Evolutionary conservation across 805 yeast genomes (phyloP), one percentile per base, ranked within the genome.

Genomic region (Wickerhamomyces silvicola): DNA sequence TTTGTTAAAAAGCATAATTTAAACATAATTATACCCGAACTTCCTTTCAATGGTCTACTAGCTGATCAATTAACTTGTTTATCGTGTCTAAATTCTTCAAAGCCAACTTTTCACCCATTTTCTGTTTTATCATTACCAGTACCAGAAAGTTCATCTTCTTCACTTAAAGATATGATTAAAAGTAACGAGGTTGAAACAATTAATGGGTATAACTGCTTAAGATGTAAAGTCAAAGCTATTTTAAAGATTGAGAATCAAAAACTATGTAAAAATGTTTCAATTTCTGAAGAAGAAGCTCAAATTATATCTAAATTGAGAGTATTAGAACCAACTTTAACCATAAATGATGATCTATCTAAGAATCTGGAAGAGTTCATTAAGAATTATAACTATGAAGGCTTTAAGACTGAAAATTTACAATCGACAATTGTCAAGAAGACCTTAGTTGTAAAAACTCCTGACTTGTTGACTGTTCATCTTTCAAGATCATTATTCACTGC

Each of bases 401-500:
- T 70, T 29, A 63, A 62, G 23, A 55, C 76, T 2, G 57, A 64
- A 16, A 47, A 56, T 8, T 50, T 83, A 4, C 71, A 73, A 27
- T 72, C 90, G 1, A 72, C 78, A 0, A 85, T 90, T 5, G 71
- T 75, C 20, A 82, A 84, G 49, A 71, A 69, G 39, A 74, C 79
- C 0, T 64, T 67, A 16, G 67, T 86, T 24, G 64, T 74, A 10
- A 67, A 69, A 33, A 72, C 84, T 4, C 97, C 98, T 0, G 66
- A 71, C 33, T 60, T 84, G 6, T 64, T 92, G 30, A 72, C 83
- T 0, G 59, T 90, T n/a, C 97, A 90, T 54, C 58, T 92, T 25
- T 85, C 95, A 8, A 66, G 97, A 46, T 88, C 97, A 0, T 70
- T 81, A 25, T 87, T 71, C 50, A 68, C 74, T 30, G 85, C 82